phyloP scores from a whole-genome alignment of 202 grass and related monocot species.

The Panicum virgatum region DNA sequence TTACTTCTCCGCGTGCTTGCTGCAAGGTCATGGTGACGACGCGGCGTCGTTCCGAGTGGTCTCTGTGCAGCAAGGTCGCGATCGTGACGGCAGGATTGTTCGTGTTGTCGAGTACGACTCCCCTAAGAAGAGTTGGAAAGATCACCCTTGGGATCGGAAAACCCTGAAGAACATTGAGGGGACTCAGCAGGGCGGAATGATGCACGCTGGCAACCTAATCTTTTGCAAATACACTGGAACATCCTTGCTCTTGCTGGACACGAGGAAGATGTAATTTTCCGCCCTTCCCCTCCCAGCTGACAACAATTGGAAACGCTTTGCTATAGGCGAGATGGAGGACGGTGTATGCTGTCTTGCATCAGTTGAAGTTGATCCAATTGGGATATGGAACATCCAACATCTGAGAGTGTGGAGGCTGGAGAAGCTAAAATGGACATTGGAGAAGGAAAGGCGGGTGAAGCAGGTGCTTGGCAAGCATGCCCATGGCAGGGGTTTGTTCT shows the following conservation, averaged over 20 bases:
- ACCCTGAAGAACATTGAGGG: not conserved
- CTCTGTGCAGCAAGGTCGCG: not conserved
- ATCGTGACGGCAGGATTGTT: too few relatives aligned
- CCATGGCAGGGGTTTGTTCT: not conserved
- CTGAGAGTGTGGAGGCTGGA: not conserved
- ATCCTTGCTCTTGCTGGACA: not conserved
- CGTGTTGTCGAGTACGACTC: not conserved
- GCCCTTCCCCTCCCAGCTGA: not conserved
- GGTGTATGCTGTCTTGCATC: not conserved
- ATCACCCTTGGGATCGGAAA: not conserved
- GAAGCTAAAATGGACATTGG: not conserved
- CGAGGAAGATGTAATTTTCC: not conserved
- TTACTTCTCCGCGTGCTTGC: not conserved
- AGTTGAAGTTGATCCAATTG: not conserved
- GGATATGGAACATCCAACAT: not conserved
- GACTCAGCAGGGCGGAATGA: not conserved
- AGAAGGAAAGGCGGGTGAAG: not conserved
- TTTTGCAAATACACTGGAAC: not conserved
- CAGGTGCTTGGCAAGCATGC: not conserved
- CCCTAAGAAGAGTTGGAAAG: not conserved
- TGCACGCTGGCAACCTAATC: not conserved
- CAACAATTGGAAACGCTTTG: not conserved
- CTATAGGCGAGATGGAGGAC: not conserved
- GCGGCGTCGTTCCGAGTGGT: not conserved
- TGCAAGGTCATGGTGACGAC: not conserved